phyloP scores from a whole-genome alignment of 2,329 filamentous ascomycete species.

The Elsinoe necatrix region DNA sequence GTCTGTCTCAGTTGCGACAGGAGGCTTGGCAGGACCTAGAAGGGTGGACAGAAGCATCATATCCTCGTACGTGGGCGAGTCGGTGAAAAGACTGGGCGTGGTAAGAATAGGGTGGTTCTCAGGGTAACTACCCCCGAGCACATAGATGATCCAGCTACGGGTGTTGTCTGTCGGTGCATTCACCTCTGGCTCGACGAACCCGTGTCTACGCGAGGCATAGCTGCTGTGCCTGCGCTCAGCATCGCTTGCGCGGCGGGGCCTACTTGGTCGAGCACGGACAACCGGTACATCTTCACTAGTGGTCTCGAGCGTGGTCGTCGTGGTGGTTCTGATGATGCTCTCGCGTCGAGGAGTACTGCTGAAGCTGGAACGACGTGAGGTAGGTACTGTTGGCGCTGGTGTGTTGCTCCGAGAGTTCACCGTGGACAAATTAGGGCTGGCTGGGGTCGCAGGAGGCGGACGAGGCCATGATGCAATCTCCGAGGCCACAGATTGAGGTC shows the following conservation, averaged over 20 bases:
- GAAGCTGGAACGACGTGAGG: constrained; percentile 16
- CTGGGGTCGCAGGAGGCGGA: constrained; percentile 53
- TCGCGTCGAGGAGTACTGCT: constrained; percentile 25
- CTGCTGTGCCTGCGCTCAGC: constrained; percentile 43
- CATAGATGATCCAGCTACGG: constrained; percentile 64
- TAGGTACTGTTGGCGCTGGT: constrained; percentile 13
- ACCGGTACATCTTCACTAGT: constrained; percentile 32
- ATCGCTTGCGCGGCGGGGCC: constrained; percentile 50
- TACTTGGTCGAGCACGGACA: constrained; percentile 32
- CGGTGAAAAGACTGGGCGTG: constrained; percentile 61
- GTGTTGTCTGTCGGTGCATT: constrained; percentile 47
- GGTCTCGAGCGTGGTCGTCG: constrained; percentile 26
- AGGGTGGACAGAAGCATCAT: constrained; percentile 62
- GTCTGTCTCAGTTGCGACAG: constrained; percentile 57
- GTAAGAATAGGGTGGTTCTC: constrained; percentile 63
- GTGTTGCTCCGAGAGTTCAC: constrained; percentile 43
- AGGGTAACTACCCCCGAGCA: constrained; percentile 60
- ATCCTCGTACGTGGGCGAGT: constrained; percentile 63
- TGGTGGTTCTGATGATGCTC: constrained; percentile 32
- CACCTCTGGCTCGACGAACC: constrained; percentile 50
- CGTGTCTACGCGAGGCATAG: constrained; percentile 47
- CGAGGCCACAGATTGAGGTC: constrained; percentile 39
- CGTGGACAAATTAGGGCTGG: constrained; percentile 48
- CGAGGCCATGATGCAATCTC: constrained; percentile 51
- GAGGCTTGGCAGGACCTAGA: constrained; percentile 59